phyloP scores from a whole-genome alignment of 805 yeast genomes.

The Candida palmyrensis region DNA sequence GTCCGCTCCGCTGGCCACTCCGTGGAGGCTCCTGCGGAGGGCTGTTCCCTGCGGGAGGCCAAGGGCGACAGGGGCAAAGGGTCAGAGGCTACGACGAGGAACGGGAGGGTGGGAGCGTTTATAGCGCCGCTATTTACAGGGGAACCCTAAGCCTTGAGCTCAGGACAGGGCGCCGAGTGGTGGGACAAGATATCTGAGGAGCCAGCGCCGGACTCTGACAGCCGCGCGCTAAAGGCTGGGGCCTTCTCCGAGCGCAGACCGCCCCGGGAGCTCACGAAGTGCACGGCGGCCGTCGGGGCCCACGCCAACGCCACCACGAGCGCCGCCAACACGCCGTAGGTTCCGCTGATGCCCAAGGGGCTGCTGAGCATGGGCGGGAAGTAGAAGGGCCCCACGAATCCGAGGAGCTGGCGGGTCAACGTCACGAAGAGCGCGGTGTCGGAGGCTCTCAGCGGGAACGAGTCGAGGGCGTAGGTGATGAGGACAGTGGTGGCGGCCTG shows the following conservation, averaged over 20 bases:
- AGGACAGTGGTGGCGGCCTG: slow-evolving; percentile 19
- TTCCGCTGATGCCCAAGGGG: slow-evolving; percentile 9
- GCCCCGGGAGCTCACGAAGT: no score
- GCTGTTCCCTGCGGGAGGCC: no score
- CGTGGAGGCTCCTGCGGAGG: no score
- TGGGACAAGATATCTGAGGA: neutral
- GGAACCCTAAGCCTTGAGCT: no score
- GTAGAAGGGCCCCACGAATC: slow-evolving; percentile 23
- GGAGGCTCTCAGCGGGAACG: slow-evolving; percentile 10
- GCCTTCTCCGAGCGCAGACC: no score
- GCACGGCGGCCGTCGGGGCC: slow-evolving; percentile 1
- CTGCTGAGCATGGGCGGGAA: slow-evolving; percentile 18
- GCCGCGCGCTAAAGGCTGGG: neutral
- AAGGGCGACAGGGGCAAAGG: neutral
- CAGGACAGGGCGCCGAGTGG: no score
- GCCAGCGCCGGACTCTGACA: neutral
- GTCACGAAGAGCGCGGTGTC: slow-evolving; percentile 17
- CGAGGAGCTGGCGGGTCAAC: slow-evolving; percentile 15
- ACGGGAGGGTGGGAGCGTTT: neutral
- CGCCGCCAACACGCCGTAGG: slow-evolving; percentile 9
- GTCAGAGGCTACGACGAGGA: neutral
- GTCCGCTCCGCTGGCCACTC: no score
- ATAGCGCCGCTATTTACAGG: neutral
- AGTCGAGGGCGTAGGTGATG: slow-evolving; percentile 17
- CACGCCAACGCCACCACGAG: slow-evolving; percentile 6